A percentile compares a stretch with the other conserved stretches of the same genome.
These are phyloP conservation scores for Elymus sibiricus DNA, from an alignment of 176 grass and related monocot genomes.

Conservation along the genomic window DNA sequence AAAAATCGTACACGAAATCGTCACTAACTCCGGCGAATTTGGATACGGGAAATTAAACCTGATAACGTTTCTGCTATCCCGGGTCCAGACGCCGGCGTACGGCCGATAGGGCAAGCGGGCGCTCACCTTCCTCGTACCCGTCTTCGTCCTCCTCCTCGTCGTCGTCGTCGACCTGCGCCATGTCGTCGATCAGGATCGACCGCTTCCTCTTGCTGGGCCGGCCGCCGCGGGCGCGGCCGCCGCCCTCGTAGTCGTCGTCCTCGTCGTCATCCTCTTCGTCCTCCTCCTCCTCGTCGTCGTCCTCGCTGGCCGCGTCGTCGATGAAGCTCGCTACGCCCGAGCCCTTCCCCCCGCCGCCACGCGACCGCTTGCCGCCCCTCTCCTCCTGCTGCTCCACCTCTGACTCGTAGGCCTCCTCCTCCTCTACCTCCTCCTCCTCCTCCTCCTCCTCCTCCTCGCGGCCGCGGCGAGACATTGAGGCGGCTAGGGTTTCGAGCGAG, in stretches of 20 bases:
- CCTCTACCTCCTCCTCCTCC: constrained; percentile 17
- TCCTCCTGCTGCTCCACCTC: constrained; percentile 26
- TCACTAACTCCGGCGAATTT: not conserved
- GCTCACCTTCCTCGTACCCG: constrained; percentile 55
- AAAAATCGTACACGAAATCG: not conserved
- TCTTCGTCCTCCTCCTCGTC: constrained; percentile 47
- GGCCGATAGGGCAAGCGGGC: not conserved
- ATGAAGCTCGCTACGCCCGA: constrained; percentile 48
- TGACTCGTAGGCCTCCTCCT: constrained; percentile 24
- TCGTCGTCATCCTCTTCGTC: constrained; percentile 27
- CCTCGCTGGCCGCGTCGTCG: constrained; percentile 67
- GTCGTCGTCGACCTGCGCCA: constrained; percentile 57
- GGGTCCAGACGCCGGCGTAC: not conserved
- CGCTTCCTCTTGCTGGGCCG: constrained; percentile 25
- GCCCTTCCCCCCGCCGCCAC: constrained; percentile 31
- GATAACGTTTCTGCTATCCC: not conserved
- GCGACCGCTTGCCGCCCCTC: constrained; percentile 21
- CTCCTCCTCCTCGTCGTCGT: constrained; percentile 45
- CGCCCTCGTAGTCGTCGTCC: not conserved
- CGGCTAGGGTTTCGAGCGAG: constrained; percentile 29
- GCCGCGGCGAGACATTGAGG: constrained; percentile 46
- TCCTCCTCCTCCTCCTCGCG: constrained; percentile 43
- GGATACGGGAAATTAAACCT: not conserved
- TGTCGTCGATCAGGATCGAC: constrained; percentile 60
- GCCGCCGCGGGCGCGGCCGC: constrained; percentile 14